A percentile compares a stretch with the other conserved stretches of the same genome.
Conservation (phyloP, 805 yeast species). For the Ogataea thermomethanolica region DNA sequence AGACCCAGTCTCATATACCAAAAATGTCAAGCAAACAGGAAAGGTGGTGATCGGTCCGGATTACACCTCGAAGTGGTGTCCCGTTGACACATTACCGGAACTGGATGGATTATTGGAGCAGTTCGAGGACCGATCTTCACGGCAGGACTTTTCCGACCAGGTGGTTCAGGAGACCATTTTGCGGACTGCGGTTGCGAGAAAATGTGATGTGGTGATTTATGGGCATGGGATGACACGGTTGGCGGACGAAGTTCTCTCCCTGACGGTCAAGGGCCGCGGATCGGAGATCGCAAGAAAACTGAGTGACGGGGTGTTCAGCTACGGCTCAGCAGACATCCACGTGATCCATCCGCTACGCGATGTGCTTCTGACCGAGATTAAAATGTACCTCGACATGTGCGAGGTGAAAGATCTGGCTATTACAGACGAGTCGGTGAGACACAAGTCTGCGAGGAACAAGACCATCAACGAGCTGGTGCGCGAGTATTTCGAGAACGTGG, state of each 20-base stretch:
- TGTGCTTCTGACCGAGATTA: slow-evolving; percentile 63
- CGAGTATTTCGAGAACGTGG: slow-evolving; percentile 68
- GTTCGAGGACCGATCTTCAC: slow-evolving; percentile 54
- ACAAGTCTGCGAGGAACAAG: slow-evolving; percentile 59
- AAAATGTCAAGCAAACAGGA: slow-evolving; percentile 14
- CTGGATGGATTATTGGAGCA: slow-evolving; percentile 36
- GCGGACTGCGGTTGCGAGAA: slow-evolving; percentile 41
- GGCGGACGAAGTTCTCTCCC: slow-evolving; percentile 74
- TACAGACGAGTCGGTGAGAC: slow-evolving; percentile 18
- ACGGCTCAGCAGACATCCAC: slow-evolving; percentile 35
- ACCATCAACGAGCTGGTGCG: slow-evolving; percentile 78
- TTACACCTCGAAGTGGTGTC: slow-evolving; percentile 17
- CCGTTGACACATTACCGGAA: slow-evolving; percentile 10
- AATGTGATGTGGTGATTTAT: slow-evolving; percentile 57
- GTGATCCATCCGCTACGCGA: slow-evolving; percentile 74
- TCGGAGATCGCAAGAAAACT: slow-evolving; percentile 52
- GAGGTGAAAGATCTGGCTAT: slow-evolving; percentile 36
- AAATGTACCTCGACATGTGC: slow-evolving; percentile 46
- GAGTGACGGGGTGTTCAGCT: slow-evolving; percentile 40
- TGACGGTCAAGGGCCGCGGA: slow-evolving; percentile 87
- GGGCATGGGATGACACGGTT: slow-evolving; percentile 81
- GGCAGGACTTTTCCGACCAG: slow-evolving; percentile 55
- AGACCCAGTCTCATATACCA: slow-evolving; percentile 40
- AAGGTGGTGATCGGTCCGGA: slow-evolving; percentile 35
- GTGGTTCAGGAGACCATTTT: slow-evolving; percentile 46